phyloP scores from a whole-genome alignment of 352 stramenopile genomes.

The Pythium vanterpoolii region DNA sequence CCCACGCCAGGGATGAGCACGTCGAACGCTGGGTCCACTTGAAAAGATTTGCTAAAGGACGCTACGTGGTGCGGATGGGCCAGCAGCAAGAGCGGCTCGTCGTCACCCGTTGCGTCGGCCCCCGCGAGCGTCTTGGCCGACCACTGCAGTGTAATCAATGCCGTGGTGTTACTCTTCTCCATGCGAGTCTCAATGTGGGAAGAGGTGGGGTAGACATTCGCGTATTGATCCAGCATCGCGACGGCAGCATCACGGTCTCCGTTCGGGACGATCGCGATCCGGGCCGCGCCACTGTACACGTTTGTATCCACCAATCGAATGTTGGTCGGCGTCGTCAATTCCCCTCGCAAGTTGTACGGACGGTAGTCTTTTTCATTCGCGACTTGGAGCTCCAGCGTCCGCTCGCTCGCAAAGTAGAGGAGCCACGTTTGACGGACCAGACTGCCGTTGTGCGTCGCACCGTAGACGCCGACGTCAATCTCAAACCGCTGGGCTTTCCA shows the following conservation, averaged over 20 bases:
- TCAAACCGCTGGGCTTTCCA: conserved; percentile 66
- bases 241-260: conserved; percentile 17
- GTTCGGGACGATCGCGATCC: conserved; percentile 56
- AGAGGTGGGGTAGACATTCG: conserved; percentile 48
- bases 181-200: conserved; percentile 42
- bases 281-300: conserved; percentile 55
- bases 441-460: conserved; percentile 29
- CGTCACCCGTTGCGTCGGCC: conserved; percentile 6
- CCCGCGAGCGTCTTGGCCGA: conserved; percentile 41
- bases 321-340: conserved; percentile 71
- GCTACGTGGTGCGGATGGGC: conserved; percentile 69
- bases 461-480: conserved; percentile 64
- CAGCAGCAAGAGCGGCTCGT: conserved; percentile 54
- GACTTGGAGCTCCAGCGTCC: conserved; percentile 64
- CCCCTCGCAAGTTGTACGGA: conserved; percentile 56
- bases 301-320: conserved; percentile 62
- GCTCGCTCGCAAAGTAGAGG: conserved; percentile 63
- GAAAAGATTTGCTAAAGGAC: conserved; percentile 32
- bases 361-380: conserved; percentile 66
- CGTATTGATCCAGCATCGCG: conserved; percentile 43
- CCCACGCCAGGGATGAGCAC: conserved; percentile 40
- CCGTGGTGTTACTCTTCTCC: conserved; percentile 9
- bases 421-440: conserved; percentile 55
- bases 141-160: conserved; percentile 59
- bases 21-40: conserved; percentile 29